Conservation (phyloP, 108 stramenopile genomes). For the Stephanodiscus triporus region DNA sequence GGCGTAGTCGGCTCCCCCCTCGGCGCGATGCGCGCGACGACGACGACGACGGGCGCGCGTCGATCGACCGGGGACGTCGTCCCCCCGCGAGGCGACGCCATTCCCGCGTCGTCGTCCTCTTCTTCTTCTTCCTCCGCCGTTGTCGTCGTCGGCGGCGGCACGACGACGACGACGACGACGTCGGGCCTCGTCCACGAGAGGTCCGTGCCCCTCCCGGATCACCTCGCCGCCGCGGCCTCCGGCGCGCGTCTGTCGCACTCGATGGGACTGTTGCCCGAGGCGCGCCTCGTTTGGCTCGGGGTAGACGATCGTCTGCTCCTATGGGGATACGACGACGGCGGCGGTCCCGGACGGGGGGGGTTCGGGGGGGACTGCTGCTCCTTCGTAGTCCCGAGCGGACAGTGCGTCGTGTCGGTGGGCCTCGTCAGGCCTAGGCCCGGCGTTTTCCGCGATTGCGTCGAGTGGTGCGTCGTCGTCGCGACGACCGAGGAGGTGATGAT, state of each 20-base stretch:
- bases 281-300: slow-evolving; percentile 91
- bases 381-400: slow-evolving; percentile 79
- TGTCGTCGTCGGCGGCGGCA: too few relatives aligned
- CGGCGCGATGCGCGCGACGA: not conserved
- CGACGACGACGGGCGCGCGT: too few relatives aligned
- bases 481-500: slow-evolving; percentile 92
- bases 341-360: slow-evolving; percentile 40
- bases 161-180: not conserved
- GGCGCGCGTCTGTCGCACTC: slow-evolving; percentile 53
- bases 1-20: not conserved
- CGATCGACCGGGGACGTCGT: too few relatives aligned
- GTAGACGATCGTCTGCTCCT: slow-evolving; percentile 89
- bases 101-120: not conserved
- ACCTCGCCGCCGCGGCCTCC: slow-evolving; percentile 50
- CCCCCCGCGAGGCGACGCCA: not conserved
- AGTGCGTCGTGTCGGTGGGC: slow-evolving; percentile 83
- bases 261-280: slow-evolving; percentile 95
- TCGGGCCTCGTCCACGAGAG: slow-evolving; percentile 36
- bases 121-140: too few relatives aligned
- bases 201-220: slow-evolving; percentile 73
- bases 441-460: slow-evolving; percentile 80
- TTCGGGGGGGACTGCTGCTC: slow-evolving; percentile 65
- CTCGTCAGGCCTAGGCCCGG: slow-evolving; percentile 84
- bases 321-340: slow-evolving; percentile 93
- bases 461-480: slow-evolving; percentile 91